phyloP scores from a whole-genome alignment of 495 filamentous ascomycete species.

The Massariosphaeria phaeospora region DNA sequence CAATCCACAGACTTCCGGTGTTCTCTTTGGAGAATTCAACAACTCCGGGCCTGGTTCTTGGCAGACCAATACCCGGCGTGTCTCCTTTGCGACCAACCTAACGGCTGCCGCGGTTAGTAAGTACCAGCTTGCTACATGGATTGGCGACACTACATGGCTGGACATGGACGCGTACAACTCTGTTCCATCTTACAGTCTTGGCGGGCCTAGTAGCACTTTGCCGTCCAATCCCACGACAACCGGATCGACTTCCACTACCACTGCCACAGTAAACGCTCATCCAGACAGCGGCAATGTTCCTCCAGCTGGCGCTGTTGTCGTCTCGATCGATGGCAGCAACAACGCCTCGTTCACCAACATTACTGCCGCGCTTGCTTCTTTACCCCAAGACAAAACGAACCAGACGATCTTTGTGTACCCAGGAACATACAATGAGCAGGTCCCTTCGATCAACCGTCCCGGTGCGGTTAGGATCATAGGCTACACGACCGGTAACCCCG shows the following conservation, averaged over 20 bases:
- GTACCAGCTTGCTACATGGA: conserved; percentile 10
- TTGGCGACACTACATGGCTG: conserved; percentile 23
- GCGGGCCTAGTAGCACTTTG: background rate
- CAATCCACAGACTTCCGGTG: conserved; percentile 4
- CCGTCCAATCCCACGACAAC: background rate
- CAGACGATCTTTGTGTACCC: conserved; percentile 3
- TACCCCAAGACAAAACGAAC: background rate
- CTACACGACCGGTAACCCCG: background rate
- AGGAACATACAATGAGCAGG: conserved; percentile 2
- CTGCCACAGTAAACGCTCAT: background rate
- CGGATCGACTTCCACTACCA: background rate
- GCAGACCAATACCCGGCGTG: conserved; percentile 12
- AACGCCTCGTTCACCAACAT: background rate
- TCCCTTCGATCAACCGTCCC: conserved; percentile 1
- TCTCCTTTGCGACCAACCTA: conserved; percentile 23
- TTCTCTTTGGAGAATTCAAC: conserved; percentile 21
- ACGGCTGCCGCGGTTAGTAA: conserved; percentile 3
- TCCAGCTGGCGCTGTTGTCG: background rate
- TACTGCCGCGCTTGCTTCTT: conserved; percentile 1
- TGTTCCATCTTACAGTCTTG: conserved; percentile 10
- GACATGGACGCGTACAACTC: conserved; percentile 23
- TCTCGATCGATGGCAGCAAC: background rate
- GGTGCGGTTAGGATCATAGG: conserved; percentile 7
- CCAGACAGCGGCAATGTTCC: background rate
- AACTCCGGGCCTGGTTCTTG: conserved; percentile 24